These are phyloP conservation scores for Pinus taeda DNA, from an alignment of 75 land plant genomes.

Conservation along the genomic window DNA sequence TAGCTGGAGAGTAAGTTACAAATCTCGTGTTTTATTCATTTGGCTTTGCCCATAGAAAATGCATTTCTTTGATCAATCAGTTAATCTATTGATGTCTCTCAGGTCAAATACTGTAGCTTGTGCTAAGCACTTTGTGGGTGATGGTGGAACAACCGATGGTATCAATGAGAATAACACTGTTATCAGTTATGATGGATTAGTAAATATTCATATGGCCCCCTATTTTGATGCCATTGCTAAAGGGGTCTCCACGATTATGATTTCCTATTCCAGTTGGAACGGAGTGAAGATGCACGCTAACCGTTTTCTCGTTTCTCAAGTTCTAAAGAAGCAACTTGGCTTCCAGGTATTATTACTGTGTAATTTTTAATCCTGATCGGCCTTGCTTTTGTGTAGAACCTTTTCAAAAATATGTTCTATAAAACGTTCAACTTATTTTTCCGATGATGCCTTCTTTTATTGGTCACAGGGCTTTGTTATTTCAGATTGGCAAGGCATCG, in stretches of 20 bases:
- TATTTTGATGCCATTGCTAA: conserved; percentile 49
- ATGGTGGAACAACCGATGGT: conserved; percentile 73
- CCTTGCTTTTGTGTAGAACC: not conserved
- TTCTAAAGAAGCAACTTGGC: conserved; percentile 44
- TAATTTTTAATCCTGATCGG: not conserved
- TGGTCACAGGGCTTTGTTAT: conserved; percentile 58
- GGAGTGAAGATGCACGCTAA: conserved; percentile 89
- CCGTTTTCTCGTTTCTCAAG: conserved; percentile 35
- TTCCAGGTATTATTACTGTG: conserved; percentile 36
- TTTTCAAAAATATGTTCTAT: not conserved
- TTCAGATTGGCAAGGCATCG: conserved; percentile 51
- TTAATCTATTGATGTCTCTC: conserved; percentile 3
- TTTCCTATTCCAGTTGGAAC: conserved; percentile 75
- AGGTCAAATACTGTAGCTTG: conserved; percentile 66
- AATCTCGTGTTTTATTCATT: not conserved
- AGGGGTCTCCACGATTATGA: conserved; percentile 74
- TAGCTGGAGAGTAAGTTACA: conserved; percentile 41
- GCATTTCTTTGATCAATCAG: conserved; percentile 3
- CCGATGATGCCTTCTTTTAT: not conserved
- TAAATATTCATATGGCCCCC: conserved; percentile 67
- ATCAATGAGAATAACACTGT: conserved; percentile 73
- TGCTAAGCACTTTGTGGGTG: conserved; percentile 80
- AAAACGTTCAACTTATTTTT: not conserved
- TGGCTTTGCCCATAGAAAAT: not conserved
- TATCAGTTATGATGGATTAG: conserved; percentile 34